Conservation (phyloP, 108 stramenopile species). For the Phaeodactylum tricornutum region DNA sequence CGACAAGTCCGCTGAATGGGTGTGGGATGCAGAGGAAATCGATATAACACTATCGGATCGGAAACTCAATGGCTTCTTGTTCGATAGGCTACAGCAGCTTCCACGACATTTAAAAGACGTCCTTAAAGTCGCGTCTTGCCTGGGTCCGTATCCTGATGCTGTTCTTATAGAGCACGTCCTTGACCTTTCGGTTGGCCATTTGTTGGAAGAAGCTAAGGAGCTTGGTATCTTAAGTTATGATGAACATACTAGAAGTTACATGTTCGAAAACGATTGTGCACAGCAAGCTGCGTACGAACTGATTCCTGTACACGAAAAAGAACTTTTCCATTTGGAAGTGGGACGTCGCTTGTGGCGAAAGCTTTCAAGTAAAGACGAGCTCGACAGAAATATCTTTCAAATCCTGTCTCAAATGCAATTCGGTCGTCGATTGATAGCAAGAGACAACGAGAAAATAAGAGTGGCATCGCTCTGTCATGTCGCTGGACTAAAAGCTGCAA, state of each 20-base stretch:
- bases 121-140: slow-evolving; percentile 21
- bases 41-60: too few species aligned
- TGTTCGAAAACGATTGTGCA: slow-evolving; percentile 24
- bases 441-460: slow-evolving; percentile 10
- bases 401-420: slow-evolving; percentile 34
- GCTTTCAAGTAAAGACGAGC: slow-evolving; percentile 22
- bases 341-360: slow-evolving; percentile 30
- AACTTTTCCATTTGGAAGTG: slow-evolving; percentile 35
- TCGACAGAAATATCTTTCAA: slow-evolving; percentile 23
- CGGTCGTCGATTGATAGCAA: slow-evolving; percentile 20
- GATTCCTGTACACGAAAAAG: slow-evolving; percentile 22
- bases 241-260: neutral
- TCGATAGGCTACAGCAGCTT: too few species aligned
- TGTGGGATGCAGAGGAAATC: slow-evolving; percentile 23
- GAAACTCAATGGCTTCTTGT: too few species aligned
- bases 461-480: slow-evolving; percentile 32
- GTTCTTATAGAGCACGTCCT: too few species aligned
- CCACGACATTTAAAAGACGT: too few species aligned
- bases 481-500: slow-evolving; percentile 33
- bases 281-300: slow-evolving; percentile 31
- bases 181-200: too few species aligned
- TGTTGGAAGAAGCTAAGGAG: neutral
- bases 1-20: neutral
- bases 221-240: neutral
- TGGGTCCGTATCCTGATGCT: too few species aligned